Evolutionary conservation across 1,139 yeast species (phyloP).

Genomic region (Candida sp.): DNA sequence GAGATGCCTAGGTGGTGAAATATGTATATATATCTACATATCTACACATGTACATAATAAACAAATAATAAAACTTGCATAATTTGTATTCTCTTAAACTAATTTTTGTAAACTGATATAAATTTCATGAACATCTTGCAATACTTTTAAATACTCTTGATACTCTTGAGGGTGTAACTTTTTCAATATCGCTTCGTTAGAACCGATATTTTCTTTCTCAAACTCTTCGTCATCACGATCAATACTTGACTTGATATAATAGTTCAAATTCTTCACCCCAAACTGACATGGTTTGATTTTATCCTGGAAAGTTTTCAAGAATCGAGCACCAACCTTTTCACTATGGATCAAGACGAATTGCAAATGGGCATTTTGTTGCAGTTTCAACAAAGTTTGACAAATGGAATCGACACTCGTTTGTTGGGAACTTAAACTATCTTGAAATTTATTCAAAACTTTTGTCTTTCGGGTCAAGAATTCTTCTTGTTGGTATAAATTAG

Average conservation of each 20-base stretch:
- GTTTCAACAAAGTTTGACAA: background rate
- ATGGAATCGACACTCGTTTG: background rate
- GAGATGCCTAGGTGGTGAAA: constrained; percentile 31
- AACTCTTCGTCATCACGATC: background rate
- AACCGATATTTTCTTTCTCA: background rate
- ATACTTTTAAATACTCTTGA: background rate
- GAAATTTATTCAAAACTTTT: background rate
- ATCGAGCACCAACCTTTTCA: background rate
- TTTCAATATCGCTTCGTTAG: background rate
- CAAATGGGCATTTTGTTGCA: background rate
- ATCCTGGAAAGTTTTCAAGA: background rate
- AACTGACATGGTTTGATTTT: background rate
- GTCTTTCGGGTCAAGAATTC: background rate
- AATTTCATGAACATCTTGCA: background rate
- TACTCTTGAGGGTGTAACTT: background rate
- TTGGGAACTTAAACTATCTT: background rate
- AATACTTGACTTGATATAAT: background rate
- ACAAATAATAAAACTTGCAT: background rate
- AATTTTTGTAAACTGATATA: background rate
- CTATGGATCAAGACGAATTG: background rate
- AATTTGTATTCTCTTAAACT: no score
- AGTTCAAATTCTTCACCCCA: background rate
- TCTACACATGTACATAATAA: constrained; percentile 2
- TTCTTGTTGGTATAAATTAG: background rate
- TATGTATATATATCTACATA: background rate